Percentiles rank a stretch among this genome's conserved stretches.
phyloP scores from a whole-genome alignment of 805 yeast species.

The Candida verbasci region DNA sequence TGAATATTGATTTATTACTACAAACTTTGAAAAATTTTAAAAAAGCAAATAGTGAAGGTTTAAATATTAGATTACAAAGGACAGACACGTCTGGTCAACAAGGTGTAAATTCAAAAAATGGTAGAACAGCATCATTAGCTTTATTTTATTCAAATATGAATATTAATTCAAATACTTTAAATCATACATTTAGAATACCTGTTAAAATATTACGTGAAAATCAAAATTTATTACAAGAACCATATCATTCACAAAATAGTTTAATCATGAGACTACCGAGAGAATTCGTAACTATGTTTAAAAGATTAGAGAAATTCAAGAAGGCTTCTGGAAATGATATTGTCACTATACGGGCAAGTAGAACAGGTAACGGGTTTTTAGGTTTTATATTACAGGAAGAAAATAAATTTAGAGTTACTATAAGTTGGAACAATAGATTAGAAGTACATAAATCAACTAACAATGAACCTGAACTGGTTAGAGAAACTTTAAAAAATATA shows the following conservation, averaged over 20 bases:
- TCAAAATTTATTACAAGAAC: conserved; percentile 55
- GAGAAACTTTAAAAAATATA: conserved; percentile 4
- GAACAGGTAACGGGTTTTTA: conserved; percentile 42
- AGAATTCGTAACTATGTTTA: conserved; percentile 51
- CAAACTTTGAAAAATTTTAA: conserved; percentile 58
- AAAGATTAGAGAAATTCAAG: conserved; percentile 63
- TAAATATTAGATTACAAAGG: conserved; percentile 49
- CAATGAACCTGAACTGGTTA: conserved; percentile 6
- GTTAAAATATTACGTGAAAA: conserved; percentile 56
- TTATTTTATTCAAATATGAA: conserved; percentile 49
- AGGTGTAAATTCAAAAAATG: conserved; percentile 19
- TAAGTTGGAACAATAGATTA: conserved; percentile 56
- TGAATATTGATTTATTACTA: conserved; percentile 56
- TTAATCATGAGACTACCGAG: conserved; percentile 49
- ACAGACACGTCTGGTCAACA: conserved; percentile 25
- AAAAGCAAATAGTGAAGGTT: conserved; percentile 45
- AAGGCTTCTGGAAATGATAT: conserved; percentile 32
- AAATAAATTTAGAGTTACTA: conserved; percentile 46
- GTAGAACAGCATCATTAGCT: conserved; percentile 49
- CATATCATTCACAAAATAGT: conserved; percentile 52
- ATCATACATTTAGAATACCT: conserved; percentile 68
- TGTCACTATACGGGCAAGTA: conserved; percentile 47
- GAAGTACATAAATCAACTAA: conserved; percentile 36
- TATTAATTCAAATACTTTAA: conserved; percentile 41
- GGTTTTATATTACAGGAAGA: conserved; percentile 54